A percentile compares a stretch with the other conserved stretches of the same genome.
These are phyloP conservation scores for Aspergillus viridinutans DNA, from an alignment of 2,329 filamentous ascomycete genomes.

Conservation along the genomic window DNA sequence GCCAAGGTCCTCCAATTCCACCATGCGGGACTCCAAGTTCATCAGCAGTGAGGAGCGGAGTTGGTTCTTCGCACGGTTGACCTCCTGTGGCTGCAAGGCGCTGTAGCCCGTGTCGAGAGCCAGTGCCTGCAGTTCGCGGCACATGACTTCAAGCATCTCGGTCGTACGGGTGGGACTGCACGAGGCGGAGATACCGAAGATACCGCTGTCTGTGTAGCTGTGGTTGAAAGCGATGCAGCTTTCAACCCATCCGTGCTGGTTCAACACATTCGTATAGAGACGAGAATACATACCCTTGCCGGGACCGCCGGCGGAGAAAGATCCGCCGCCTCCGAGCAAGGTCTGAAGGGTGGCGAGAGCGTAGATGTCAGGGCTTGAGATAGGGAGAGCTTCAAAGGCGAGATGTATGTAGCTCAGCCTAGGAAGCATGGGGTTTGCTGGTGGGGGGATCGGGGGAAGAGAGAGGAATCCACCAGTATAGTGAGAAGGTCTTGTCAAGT, in stretches of 20 bases:
- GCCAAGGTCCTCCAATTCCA: slow-evolving; percentile 93
- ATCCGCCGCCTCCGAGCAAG: slow-evolving; percentile 89
- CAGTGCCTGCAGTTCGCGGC: slow-evolving; percentile 76
- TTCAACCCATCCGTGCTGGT: slow-evolving; percentile 97
- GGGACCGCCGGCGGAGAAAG: slow-evolving; percentile 92
- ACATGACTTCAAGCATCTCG: slow-evolving; percentile 92
- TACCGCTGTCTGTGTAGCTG: slow-evolving; percentile 89
- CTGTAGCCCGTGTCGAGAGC: slow-evolving; percentile 71
- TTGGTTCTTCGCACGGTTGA: slow-evolving; percentile 94
- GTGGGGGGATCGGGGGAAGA: slow-evolving; percentile 73
- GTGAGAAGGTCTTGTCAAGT: slow-evolving; percentile 64
- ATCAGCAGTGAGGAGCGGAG: slow-evolving; percentile 84
- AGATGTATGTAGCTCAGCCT: slow-evolving; percentile 90
- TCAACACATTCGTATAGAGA: slow-evolving; percentile 94
- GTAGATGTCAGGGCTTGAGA: slow-evolving; percentile 89
- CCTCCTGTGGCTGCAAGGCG: slow-evolving; percentile 69
- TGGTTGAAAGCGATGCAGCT: slow-evolving; percentile 96
- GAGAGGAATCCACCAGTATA: slow-evolving; percentile 94
- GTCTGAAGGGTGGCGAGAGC: slow-evolving; percentile 93
- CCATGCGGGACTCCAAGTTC: slow-evolving; percentile 97
- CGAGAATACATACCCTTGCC: slow-evolving; percentile 99
- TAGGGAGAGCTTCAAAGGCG: slow-evolving; percentile 90
- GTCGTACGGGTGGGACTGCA: slow-evolving; percentile 75
- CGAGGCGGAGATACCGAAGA: slow-evolving; percentile 88
- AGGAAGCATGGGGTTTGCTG: slow-evolving; percentile 70